phyloP scores from a whole-genome alignment of 257 asterid genomes.

The Solanum sitiens region DNA sequence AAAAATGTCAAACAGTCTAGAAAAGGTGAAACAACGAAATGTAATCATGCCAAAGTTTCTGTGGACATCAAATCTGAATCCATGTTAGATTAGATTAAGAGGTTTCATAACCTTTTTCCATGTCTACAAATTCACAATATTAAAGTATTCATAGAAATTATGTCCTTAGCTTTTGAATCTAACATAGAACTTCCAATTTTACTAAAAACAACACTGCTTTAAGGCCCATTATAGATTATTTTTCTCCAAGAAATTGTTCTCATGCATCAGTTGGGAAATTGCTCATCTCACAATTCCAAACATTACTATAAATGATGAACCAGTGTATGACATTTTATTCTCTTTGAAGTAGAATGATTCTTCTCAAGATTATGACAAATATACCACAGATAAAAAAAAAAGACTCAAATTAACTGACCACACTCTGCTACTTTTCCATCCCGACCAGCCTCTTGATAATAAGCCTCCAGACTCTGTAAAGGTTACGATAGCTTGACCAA shows the following conservation, averaged over 20 bases:
- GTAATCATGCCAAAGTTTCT: not conserved
- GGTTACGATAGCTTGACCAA: not conserved
- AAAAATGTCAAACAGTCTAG: not conserved
- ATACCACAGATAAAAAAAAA: not conserved
- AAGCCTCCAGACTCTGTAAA: slow-evolving; percentile 66
- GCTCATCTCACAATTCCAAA: not conserved
- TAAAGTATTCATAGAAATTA: not conserved
- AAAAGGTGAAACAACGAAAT: not conserved
- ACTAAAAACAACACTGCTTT: not conserved
- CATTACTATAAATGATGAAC: not conserved
- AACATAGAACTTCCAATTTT: not conserved
- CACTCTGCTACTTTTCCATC: slow-evolving; percentile 75
- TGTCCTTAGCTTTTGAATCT: not conserved
- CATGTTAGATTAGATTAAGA: not conserved
- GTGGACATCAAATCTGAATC: not conserved
- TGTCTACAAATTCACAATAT: not conserved
- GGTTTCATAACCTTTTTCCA: not conserved
- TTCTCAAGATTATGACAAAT: slow-evolving; percentile 3
- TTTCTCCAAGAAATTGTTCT: not conserved
- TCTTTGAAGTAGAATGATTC: not conserved
- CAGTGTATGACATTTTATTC: not conserved
- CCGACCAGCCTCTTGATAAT: slow-evolving; percentile 83
- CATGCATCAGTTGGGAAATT: not conserved
- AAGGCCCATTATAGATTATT: not conserved
- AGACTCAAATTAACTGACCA: slow-evolving; percentile 25